Base-by-base conservation (phyloP, 2,329 filamentous ascomycete genomes). In the Elsinoe perseae region DNA sequence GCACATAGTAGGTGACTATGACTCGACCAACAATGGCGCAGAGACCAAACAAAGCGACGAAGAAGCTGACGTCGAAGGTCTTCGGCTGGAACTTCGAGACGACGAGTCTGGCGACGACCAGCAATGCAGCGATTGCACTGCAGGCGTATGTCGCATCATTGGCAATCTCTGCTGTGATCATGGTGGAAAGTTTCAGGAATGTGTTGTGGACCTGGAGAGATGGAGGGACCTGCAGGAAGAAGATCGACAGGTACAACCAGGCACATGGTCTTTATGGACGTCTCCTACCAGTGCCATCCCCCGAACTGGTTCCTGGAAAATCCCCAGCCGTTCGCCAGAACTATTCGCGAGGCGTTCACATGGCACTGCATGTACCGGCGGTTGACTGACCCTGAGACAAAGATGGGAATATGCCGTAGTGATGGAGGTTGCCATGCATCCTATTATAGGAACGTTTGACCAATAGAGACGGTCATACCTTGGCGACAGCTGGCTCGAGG, bases 1-100 rank as follows among this genome's bases (percentile, higher is more conserved):
- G 52, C 18, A 54, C 52, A 54, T 54, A 54, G 32, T 54, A 54
- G 12, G 34, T 54, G 23, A 54, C 32, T n/a, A 54, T 40, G 32
- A 54, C 52, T 6, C 52, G 32, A 9, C 27, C 32, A 21, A 54
- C 18, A 12, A 54, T 30, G 14, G 36, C 52, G 16, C 12, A 16
- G 14, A 54, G 36, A 20, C 34, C 52, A 21, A 54, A 30, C 4
- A 42, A 9, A 16, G 52, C 36, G 27, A 54, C 27, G 16, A 36
- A 54, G 52, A 54, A 54, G 52, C 52, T 54, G 23, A 43, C 8
- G 23, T 54, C 52, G 21, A 54, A 43, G 9, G 36, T 30, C 52
- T 42, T 54, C n/a, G 52, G 52, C 23, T 54, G 52, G 52, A 54
- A 54, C 27, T 43, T 54, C 6, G 52, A 54, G 14, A 43, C 52